Base-by-base conservation (phyloP, 1,139 yeast genomes). In the Debaryomyces sp. region DNA sequence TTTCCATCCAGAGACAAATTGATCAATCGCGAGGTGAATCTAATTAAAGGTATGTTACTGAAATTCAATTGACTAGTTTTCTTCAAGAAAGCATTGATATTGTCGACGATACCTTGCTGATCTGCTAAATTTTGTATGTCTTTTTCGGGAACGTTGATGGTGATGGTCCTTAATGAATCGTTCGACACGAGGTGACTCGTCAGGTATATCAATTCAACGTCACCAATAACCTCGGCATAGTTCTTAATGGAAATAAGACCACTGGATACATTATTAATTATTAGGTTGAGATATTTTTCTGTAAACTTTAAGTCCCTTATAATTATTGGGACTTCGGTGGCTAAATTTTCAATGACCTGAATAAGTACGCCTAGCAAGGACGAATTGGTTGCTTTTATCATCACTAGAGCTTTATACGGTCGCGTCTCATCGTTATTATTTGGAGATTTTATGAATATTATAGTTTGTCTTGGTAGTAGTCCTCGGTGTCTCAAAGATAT, bases 1-100 rank as follows among this genome's bases (percentile, higher is more conserved):
- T 50, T 55, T 23, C 68, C 70, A 33, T 66, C 69, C 22, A 53
- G 56, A n/a, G 61, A 54, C 21, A 62, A 47, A 29, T 55, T 58
- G 22, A 68, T 46, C 30, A 66, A 53, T 23, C 54, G 50, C 27
- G 66, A 58, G 5, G 54, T 50, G 38, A 70, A 60, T 48, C 58
- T 58, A 8, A 52, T 50, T 18, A 70, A 50, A 5, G 51, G 47
- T 42, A 70, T 51, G 23, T 61, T 60, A 15, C 54, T 54, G 35
- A 68, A 56, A 29, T 57, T 55, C 8, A 70, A 43, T 22, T 57
- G 56, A 15, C 68, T 62, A 5, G 55, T 47, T 8, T 49, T 43
- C 27, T 57, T 47, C 38, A 69, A 44, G 37, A 63, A 66, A 13
- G 47, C 50, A 45, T 57, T 46, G 18, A 51, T 37, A 21, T 38